phyloP scores from a whole-genome alignment of 495 filamentous ascomycete genomes.

The Annulohypoxylon maeteangense region DNA sequence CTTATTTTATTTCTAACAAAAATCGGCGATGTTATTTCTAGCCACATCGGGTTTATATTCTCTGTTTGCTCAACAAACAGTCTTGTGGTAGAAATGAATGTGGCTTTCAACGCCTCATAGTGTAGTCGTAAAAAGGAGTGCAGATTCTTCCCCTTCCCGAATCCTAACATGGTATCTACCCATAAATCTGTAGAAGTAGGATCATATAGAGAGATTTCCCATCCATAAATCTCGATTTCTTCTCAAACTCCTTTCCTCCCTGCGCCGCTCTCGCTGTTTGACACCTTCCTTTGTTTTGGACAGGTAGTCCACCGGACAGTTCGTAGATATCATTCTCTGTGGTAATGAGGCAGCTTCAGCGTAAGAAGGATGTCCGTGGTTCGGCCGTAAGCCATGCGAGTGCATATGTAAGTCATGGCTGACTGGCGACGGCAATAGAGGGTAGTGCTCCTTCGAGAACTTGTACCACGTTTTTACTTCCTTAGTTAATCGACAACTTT shows the following conservation, averaged over 20 bases:
- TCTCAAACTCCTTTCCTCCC: not conserved
- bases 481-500: not conserved
- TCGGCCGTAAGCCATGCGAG: not conserved
- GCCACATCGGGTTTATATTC: too few relatives aligned
- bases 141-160: too few relatives aligned
- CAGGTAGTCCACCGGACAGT: not conserved
- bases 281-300: not conserved
- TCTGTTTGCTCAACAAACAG: too few relatives aligned
- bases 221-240: not conserved
- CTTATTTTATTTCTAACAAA: too few relatives aligned
- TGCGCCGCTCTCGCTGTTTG: not conserved
- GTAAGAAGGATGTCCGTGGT: not conserved
- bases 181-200: not conserved
- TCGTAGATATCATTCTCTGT: not conserved
- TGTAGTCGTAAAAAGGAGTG: too few relatives aligned
- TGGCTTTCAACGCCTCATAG: too few relatives aligned
- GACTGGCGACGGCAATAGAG: not conserved
- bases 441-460: not conserved
- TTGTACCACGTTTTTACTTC: not conserved
- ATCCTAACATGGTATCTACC: not conserved
- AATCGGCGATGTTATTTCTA: too few relatives aligned
- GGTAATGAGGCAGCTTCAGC: not conserved
- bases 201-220: not conserved
- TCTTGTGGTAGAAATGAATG: too few relatives aligned
- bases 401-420: not conserved